These are phyloP conservation scores for Cenchrus fungigraminus DNA, from an alignment of 176 grass and related monocot genomes.

Conservation along the genomic window DNA sequence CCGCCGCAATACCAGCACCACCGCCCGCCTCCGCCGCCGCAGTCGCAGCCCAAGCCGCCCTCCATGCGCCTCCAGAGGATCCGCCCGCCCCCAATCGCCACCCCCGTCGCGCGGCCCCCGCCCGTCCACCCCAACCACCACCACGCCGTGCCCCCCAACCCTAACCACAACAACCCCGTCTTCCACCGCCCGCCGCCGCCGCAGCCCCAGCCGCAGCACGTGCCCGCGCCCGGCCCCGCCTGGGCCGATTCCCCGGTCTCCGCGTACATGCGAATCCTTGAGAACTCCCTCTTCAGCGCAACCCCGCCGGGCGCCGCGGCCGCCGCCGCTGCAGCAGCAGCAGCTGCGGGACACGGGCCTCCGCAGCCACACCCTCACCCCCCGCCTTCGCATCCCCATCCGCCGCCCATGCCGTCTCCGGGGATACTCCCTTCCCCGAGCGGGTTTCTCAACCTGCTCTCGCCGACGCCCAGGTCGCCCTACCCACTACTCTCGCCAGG, in stretches of 20 bases:
- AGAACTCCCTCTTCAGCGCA: conserved; percentile 75
- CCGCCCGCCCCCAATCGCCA: conserved; percentile 71
- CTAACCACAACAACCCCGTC: conserved; percentile 37
- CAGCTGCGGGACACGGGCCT: conserved; percentile 12
- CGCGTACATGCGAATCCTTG: conserved; percentile 85
- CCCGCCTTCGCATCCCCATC: conserved; percentile 13
- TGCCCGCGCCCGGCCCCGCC: conserved; percentile 20
- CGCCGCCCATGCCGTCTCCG: conserved; percentile 53
- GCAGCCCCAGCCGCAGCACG: conserved; percentile 20
- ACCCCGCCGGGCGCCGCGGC: conserved; percentile 44
- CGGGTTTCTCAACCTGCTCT: conserved; percentile 68
- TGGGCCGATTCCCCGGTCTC: conserved; percentile 79
- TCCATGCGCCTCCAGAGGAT: conserved; percentile 84
- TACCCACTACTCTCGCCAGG: conserved; percentile 78
- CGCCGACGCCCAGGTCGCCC: conserved; percentile 70
- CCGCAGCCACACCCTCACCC: not conserved
- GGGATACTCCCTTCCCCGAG: conserved; percentile 74
- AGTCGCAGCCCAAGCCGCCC: conserved; percentile 55
- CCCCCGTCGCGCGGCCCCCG: conserved; percentile 57
- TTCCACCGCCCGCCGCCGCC: conserved; percentile 48
- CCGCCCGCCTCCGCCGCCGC: conserved; percentile 44
- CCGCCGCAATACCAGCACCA: conserved; percentile 14
- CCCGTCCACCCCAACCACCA: conserved; percentile 53
- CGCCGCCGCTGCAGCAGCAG: not conserved
- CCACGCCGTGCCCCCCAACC: conserved; percentile 31